These are phyloP conservation scores for Straminergon stramineum DNA, from an alignment of 225 moss, liverwort and hornwort species.

Conservation along the genomic window DNA sequence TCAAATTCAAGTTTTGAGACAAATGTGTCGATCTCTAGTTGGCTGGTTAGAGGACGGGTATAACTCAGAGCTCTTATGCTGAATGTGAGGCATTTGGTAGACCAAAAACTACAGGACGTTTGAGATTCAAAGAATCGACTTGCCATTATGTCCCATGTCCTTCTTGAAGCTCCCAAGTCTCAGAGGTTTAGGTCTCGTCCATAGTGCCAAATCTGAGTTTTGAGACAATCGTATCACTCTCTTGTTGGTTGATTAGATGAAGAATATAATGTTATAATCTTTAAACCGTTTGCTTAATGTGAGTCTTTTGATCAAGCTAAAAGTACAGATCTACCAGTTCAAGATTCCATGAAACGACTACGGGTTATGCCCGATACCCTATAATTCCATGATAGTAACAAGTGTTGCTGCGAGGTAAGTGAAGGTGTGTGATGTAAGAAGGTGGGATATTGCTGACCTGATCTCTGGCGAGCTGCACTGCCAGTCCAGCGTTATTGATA, in stretches of 20 bases:
- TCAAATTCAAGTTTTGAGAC: not conserved
- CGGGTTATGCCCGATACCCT: not conserved
- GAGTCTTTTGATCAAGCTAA: too few relatives aligned
- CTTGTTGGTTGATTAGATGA: not conserved
- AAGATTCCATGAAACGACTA: not conserved
- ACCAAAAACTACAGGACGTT: not conserved
- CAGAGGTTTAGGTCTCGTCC: not conserved
- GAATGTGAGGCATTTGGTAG: not conserved
- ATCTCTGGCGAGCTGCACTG: conserved; percentile 52
- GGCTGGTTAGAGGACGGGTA: not conserved
- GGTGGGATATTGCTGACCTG: conserved; percentile 4
- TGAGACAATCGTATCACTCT: not conserved
- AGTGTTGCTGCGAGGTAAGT: not conserved
- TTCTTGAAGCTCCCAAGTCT: not conserved
- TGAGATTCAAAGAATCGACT: not conserved
- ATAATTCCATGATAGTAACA: not conserved
- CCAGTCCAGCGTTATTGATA: conserved; percentile 65
- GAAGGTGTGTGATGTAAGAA: not conserved
- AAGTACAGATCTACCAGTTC: not conserved
- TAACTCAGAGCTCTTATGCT: not conserved
- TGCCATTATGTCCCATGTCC: not conserved
- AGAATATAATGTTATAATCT: not conserved
- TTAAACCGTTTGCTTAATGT: not conserved
- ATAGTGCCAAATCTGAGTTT: not conserved
- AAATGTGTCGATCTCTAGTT: not conserved